Evolutionary conservation across 2,329 filamentous ascomycete genomes (phyloP).

Genomic region (Parastagonospora avenae): DNA sequence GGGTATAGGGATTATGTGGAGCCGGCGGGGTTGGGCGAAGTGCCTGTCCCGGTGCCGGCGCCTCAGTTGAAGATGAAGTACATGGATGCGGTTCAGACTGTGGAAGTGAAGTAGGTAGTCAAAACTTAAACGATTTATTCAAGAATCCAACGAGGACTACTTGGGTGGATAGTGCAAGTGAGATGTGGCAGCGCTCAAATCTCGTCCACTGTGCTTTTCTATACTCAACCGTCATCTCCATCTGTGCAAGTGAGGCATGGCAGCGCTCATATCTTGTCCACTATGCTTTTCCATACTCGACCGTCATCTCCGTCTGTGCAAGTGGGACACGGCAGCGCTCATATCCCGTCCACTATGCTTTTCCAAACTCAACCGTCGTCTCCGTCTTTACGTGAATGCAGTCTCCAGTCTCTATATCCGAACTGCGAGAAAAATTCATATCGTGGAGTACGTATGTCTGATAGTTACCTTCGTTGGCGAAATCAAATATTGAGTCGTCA

Average conservation of each 20-base stretch:
- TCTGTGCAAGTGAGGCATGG: no score
- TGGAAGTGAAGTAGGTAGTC: slow-evolving; percentile 9
- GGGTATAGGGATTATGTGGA: slow-evolving; percentile 49
- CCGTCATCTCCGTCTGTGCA: background rate
- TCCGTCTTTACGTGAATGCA: background rate
- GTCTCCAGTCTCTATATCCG: background rate
- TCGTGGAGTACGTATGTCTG: background rate
- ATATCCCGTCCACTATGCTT: no score
- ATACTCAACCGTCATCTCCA: background rate
- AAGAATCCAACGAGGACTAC: no score
- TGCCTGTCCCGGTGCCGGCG: slow-evolving; percentile 33
- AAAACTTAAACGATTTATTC: no score
- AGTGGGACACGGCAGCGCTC: no score
- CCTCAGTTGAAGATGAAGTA: slow-evolving; percentile 23
- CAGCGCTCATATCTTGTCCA: no score
- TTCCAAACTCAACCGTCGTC: background rate
- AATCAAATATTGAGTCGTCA: slow-evolving; percentile 17
- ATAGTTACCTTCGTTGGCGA: slow-evolving; percentile 13
- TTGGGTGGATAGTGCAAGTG: no score
- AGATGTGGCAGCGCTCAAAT: no score
- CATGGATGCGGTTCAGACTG: slow-evolving; percentile 21
- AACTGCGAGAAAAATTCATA: background rate
- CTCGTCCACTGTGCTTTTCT: no score
- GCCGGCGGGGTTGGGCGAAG: slow-evolving; percentile 44
- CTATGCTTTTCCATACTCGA: no score